Evolutionary conservation across 2,329 filamentous ascomycete genomes (phyloP).

Genomic region (Ceratocystis cubensis): DNA sequence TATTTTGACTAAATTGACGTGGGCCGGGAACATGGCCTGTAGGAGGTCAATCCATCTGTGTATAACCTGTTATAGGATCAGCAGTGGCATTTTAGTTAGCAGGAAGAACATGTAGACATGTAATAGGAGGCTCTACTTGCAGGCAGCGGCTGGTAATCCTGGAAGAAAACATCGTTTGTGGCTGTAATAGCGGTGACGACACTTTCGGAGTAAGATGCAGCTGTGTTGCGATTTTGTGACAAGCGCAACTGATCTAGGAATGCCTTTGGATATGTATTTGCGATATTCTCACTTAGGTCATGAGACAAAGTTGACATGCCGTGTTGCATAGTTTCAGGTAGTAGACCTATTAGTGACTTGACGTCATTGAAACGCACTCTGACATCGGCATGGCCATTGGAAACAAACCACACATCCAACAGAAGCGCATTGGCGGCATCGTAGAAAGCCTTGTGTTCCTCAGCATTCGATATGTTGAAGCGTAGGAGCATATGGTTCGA

Average conservation of each 20-base stretch:
- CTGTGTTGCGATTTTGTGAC: neutral
- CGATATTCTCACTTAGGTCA: constrained; percentile 65
- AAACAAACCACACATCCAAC: constrained; percentile 83
- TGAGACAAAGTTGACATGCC: constrained; percentile 66
- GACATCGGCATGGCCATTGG: constrained; percentile 71
- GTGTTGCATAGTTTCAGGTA: constrained; percentile 60
- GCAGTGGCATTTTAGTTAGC: constrained; percentile 2
- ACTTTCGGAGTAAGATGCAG: constrained; percentile 1
- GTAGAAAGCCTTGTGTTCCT: constrained; percentile 58
- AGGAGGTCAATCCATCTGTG: constrained; percentile 85
- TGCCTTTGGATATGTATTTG: constrained; percentile 54
- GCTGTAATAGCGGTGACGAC: neutral
- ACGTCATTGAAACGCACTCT: constrained; percentile 64
- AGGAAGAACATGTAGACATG: neutral
- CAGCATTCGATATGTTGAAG: constrained; percentile 59
- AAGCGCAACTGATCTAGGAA: constrained; percentile 1
- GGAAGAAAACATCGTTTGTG: constrained; percentile 72
- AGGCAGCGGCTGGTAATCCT: constrained; percentile 77
- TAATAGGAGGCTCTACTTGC: constrained; percentile 29
- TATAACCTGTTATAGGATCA: constrained; percentile 36
- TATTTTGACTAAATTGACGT: constrained; percentile 60
- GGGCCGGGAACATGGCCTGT: constrained; percentile 76
- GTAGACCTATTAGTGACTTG: constrained; percentile 61
- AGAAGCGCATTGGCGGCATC: constrained; percentile 63
- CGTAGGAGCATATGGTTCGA: constrained; percentile 75